Evolutionary conservation across 306 rosid species (phyloP).

Genomic region (Dalbergia cultrata): DNA sequence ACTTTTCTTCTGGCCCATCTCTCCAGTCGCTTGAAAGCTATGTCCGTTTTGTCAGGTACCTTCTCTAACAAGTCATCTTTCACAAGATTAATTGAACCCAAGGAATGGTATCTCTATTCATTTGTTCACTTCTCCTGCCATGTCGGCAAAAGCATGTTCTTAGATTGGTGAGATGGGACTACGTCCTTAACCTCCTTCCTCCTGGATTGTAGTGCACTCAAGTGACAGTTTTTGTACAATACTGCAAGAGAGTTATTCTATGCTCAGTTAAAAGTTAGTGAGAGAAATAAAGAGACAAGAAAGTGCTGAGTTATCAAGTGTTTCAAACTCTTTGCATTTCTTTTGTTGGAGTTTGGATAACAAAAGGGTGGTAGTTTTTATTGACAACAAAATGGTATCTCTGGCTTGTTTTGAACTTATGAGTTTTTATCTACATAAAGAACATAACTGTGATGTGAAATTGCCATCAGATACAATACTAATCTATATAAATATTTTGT

Average conservation of each 20-base stretch:
- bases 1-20: slow-evolving; percentile 51
- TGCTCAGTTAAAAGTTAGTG: background rate
- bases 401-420: slow-evolving; percentile 31
- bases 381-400: slow-evolving; percentile 27
- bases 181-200: slow-evolving; percentile 38
- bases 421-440: slow-evolving; percentile 41
- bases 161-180: slow-evolving; percentile 48
- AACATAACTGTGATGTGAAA: slow-evolving; percentile 35
- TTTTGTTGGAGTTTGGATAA: slow-evolving; percentile 5
- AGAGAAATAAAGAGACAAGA: slow-evolving; percentile 1
- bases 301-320: background rate
- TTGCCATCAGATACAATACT: slow-evolving; percentile 47
- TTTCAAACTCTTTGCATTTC: background rate
- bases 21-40: slow-evolving; percentile 56
- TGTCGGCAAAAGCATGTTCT: slow-evolving; percentile 45
- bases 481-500: slow-evolving; percentile 59
- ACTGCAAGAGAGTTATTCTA: slow-evolving; percentile 25
- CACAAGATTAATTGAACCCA: slow-evolving; percentile 52
- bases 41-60: slow-evolving; percentile 55
- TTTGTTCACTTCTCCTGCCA: slow-evolving; percentile 43
- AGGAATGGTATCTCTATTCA: slow-evolving; percentile 38
- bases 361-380: background rate
- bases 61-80: slow-evolving; percentile 48
- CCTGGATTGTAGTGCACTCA: slow-evolving; percentile 45
- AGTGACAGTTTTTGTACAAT: slow-evolving; percentile 29